These are phyloP conservation scores for Penicillium sp. DNA, from an alignment of 2,329 filamentous ascomycete genomes.

Conservation along the genomic window DNA sequence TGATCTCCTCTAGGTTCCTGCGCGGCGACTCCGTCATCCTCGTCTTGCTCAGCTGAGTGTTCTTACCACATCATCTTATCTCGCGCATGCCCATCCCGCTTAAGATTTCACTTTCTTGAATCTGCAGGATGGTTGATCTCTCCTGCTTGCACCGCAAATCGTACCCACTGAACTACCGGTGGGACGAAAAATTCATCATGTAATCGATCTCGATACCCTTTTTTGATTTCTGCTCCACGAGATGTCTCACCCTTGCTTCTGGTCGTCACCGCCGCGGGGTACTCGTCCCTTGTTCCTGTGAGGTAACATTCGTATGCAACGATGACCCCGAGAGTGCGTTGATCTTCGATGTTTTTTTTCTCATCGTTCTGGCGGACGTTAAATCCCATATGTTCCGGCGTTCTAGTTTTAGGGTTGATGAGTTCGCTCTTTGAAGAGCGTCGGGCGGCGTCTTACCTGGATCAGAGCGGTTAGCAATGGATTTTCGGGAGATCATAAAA, in stretches of 20 bases:
- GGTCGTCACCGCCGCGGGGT: constrained; percentile 12
- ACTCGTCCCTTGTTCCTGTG: constrained; percentile 3
- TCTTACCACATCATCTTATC: constrained; percentile 7
- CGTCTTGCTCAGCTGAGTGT: constrained; percentile 70
- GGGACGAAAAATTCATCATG: constrained; percentile 14
- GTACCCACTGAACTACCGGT: constrained; percentile 2
- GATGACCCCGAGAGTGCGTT: constrained; percentile 3
- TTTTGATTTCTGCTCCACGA: constrained; percentile 12
- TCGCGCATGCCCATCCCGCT: constrained; percentile 12
- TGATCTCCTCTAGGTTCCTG: constrained; percentile 62
- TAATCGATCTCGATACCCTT: constrained; percentile 33
- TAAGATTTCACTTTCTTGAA: constrained; percentile 12
- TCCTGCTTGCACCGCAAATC: constrained; percentile 13
- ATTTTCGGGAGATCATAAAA: constrained; percentile 5
- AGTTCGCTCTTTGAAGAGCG: constrained; percentile 14
- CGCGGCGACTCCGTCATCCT: constrained; percentile 85
- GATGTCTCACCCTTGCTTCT: constrained; percentile 21
- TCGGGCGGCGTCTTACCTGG: constrained; percentile 20
- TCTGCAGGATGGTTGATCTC: constrained; percentile 14
- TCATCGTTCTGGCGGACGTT: constrained; percentile 4
- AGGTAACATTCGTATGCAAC: constrained; percentile 16
- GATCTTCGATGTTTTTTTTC: constrained; percentile 3
- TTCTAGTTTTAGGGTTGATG: constrained; percentile 17
- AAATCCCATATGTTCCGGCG: constrained; percentile 18
- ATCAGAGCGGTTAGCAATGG: constrained; percentile 19